These are phyloP conservation scores for Kuraishia floccosa DNA, from an alignment of 805 yeast species.

Conservation along the genomic window DNA sequence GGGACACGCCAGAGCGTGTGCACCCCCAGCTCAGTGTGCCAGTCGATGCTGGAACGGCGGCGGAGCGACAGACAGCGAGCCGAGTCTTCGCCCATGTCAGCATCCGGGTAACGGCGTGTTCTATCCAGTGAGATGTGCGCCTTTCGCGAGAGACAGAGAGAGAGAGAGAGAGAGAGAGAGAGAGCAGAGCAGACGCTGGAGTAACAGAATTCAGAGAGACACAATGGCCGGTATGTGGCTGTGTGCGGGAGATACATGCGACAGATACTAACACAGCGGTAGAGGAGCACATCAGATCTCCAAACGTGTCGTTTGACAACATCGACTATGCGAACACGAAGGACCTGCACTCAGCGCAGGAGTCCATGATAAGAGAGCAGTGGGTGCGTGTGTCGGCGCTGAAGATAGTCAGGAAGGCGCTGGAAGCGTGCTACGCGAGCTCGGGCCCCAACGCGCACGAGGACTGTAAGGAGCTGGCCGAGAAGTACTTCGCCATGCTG, in stretches of 20 bases:
- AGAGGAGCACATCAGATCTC: constrained; percentile 25
- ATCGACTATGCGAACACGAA: constrained; percentile 61
- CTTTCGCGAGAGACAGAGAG: not conserved
- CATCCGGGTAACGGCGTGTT: constrained; percentile 1
- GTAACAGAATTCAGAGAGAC: not conserved
- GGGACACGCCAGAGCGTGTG: too few species aligned
- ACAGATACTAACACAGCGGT: constrained; percentile 1
- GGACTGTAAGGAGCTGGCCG: constrained; percentile 72
- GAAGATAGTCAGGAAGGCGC: constrained; percentile 59
- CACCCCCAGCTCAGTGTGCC: too few species aligned
- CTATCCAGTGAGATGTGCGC: not conserved
- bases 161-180: not conserved
- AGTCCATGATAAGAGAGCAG: constrained; percentile 69
- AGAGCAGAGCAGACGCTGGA: not conserved
- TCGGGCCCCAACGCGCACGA: constrained; percentile 61
- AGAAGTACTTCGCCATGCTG: constrained; percentile 66
- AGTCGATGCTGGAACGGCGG: too few species aligned
- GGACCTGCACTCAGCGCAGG: constrained; percentile 64
- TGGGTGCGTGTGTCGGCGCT: constrained; percentile 62
- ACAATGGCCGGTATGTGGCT: constrained; percentile 1
- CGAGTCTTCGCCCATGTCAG: too few species aligned
- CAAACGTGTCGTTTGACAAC: constrained; percentile 72
- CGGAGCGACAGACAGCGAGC: too few species aligned
- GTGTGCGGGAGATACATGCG: not conserved
- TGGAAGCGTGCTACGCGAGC: constrained; percentile 56